Conservation (phyloP, 2,329 filamentous ascomycete species). For the Pseudopyricularia cyperi region DNA sequence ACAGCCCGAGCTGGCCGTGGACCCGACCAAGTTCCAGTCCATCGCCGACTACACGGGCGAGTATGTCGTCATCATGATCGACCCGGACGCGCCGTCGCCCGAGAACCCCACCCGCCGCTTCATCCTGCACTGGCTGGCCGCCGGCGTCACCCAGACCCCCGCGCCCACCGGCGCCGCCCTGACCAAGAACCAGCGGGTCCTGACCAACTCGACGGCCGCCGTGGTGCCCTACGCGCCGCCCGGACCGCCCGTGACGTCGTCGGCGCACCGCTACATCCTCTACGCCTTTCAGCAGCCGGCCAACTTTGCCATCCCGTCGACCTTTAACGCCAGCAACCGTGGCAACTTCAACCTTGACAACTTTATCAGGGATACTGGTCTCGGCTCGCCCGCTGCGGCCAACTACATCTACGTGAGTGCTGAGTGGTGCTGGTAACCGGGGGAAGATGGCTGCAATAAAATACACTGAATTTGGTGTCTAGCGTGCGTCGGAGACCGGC, state of each 20-base stretch:
- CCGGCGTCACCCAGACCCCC: not conserved
- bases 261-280: slow-evolving; percentile 6
- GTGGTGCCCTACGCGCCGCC: slow-evolving; percentile 3
- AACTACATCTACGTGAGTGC: slow-evolving; percentile 4
- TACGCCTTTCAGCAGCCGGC: slow-evolving; percentile 5
- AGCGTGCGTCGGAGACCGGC: too few species aligned
- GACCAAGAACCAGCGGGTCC: not conserved
- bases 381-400: slow-evolving; percentile 3
- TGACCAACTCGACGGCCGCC: slow-evolving; percentile 1
- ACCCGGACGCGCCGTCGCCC: slow-evolving; percentile 4
- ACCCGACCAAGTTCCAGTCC: slow-evolving; percentile 1
- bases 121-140: slow-evolving; percentile 6
- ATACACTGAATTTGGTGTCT: too few species aligned
- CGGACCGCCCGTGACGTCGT: not conserved
- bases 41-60: slow-evolving; percentile 3
- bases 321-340: slow-evolving; percentile 2
- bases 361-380: slow-evolving; percentile 2
- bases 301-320: slow-evolving; percentile 1
- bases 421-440: too few species aligned
- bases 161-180: not conserved
- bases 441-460: too few species aligned
- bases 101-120: slow-evolving; percentile 5
- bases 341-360: slow-evolving; percentile 1
- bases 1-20: slow-evolving; percentile 3
- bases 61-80: slow-evolving; percentile 4